Conservation (phyloP, 2,329 filamentous ascomycete genomes). For the Colletotrichum liriopes region DNA sequence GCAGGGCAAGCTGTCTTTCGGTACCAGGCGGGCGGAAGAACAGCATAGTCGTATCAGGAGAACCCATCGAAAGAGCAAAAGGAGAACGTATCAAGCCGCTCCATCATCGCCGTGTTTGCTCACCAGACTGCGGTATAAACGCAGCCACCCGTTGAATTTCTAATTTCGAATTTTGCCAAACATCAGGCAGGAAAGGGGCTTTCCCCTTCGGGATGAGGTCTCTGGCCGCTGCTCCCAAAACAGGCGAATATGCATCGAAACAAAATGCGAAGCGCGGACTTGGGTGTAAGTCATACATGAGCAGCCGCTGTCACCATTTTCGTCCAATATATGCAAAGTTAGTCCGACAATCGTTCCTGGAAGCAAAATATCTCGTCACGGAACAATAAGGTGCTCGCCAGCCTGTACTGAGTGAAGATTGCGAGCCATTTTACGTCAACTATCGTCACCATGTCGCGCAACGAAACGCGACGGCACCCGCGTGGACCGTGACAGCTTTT, state of each 20-base stretch:
- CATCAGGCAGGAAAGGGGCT: too few relatives aligned
- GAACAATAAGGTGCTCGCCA: background rate
- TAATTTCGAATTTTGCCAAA: background rate
- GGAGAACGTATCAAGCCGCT: conserved; percentile 6
- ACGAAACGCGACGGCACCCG: conserved; percentile 16
- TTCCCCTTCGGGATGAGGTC: background rate
- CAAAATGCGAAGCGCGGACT: background rate
- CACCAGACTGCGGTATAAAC: background rate
- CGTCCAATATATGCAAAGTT: background rate
- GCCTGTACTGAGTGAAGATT: background rate
- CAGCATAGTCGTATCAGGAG: background rate
- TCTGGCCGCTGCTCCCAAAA: background rate
- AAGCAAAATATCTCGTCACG: background rate
- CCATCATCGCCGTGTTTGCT: too few relatives aligned
- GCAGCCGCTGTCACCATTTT: conserved; percentile 12
- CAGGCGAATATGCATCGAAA: background rate
- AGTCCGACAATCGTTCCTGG: conserved; percentile 5
- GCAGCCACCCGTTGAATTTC: conserved; percentile 22
- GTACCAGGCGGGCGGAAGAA: background rate
- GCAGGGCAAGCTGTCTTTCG: background rate
- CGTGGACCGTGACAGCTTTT: background rate
- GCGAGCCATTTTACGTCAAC: background rate
- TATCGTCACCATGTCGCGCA: conserved; percentile 22
- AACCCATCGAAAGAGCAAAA: background rate
- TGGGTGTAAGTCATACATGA: conserved; percentile 10